phyloP scores from a whole-genome alignment of 331 rosid species.

The Pyracantha coccinea region DNA sequence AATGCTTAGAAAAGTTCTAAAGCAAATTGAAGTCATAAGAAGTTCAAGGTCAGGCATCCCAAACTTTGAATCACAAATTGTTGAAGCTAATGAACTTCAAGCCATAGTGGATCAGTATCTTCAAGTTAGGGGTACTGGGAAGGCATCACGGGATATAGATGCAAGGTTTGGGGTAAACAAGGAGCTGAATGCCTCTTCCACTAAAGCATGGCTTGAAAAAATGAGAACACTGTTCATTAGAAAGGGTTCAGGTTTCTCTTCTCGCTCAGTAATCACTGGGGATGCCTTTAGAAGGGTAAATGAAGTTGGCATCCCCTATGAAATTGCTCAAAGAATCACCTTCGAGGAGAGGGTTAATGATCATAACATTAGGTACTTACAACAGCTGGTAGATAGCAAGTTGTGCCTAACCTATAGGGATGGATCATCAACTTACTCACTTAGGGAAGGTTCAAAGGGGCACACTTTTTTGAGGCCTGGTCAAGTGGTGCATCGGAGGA shows the following conservation, averaged over 20 bases:
- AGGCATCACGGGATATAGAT: conserved; percentile 59
- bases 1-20: conserved; percentile 68
- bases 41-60: conserved; percentile 82
- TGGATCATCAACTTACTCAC: conserved; percentile 68
- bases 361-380: conserved; percentile 61
- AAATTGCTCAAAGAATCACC: conserved; percentile 73
- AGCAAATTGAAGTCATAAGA: conserved; percentile 55
- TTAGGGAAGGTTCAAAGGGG: conserved; percentile 92
- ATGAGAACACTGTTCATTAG: conserved; percentile 81
- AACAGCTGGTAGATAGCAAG: conserved; percentile 71
- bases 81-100: conserved; percentile 80
- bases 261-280: conserved; percentile 87
- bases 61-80: conserved; percentile 72
- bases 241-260: conserved; percentile 95
- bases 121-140: conserved; percentile 74
- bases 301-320: conserved; percentile 83
- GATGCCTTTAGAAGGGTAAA: conserved; percentile 72
- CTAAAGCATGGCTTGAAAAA: conserved; percentile 90
- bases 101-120: conserved; percentile 60
- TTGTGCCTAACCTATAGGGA: conserved; percentile 67
- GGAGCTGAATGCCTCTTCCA: conserved; percentile 56
- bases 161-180: conserved; percentile 60
- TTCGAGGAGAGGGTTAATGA: conserved; percentile 79
- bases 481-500: conserved; percentile 77
- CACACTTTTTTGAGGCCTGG: conserved; percentile 66